phyloP scores from a whole-genome alignment of 257 asterid species.

The Fraxinus cuspidata region DNA sequence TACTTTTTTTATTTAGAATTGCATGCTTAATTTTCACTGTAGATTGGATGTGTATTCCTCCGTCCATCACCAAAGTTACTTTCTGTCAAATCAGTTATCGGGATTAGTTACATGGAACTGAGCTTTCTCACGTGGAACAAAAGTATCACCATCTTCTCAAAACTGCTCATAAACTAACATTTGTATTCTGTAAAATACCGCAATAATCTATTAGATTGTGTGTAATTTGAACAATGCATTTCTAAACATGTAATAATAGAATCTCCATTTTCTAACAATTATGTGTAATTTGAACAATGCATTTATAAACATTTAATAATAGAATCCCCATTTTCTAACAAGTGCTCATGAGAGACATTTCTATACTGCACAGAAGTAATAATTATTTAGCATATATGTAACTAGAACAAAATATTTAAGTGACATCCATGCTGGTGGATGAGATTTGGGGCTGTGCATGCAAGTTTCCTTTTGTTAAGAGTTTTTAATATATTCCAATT shows the following conservation, averaged over 20 bases:
- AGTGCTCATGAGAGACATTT: neutral
- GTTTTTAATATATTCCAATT: neutral
- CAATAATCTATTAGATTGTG: too few relatives aligned
- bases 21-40: neutral
- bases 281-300: neutral
- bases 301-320: neutral
- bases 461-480: neutral
- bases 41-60: neutral
- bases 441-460: neutral
- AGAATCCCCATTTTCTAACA: neutral
- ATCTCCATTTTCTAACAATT: too few relatives aligned
- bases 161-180: neutral
- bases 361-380: neutral
- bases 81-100: neutral
- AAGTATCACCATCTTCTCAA: conserved; percentile 17
- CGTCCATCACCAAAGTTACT: neutral
- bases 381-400: neutral
- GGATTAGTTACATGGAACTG: neutral
- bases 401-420: neutral
- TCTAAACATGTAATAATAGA: too few relatives aligned
- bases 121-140: neutral
- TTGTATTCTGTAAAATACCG: too few relatives aligned
- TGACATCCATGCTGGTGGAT: neutral
- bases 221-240: too few relatives aligned
- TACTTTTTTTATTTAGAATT: too few relatives aligned